These are phyloP conservation scores for Fusarium sp. DNA, from an alignment of 2,329 filamentous ascomycete genomes.

Conservation along the genomic window DNA sequence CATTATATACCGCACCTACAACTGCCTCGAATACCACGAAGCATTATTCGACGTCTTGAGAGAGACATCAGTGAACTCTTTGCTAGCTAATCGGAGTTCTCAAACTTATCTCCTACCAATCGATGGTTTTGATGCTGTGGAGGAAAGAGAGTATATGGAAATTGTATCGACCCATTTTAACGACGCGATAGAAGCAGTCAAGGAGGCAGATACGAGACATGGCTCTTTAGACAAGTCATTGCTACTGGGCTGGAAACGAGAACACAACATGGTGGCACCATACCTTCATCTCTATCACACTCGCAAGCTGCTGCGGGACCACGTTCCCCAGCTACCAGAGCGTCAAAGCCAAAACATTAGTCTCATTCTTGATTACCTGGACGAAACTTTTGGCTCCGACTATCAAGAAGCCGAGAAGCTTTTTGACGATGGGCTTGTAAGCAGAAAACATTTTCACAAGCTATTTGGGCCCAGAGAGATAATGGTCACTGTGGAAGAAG, in stretches of 20 bases:
- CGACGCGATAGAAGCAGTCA: background rate
- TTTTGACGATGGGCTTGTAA: background rate
- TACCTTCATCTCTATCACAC: background rate
- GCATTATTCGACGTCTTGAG: background rate
- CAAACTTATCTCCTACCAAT: rapidly evolving
- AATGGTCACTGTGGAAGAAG: background rate
- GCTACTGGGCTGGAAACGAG: background rate
- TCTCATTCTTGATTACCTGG: background rate
- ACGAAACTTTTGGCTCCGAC: background rate
- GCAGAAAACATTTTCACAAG: background rate
- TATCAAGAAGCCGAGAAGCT: background rate
- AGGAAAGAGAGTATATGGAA: background rate
- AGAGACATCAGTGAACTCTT: background rate
- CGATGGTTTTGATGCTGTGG: background rate
- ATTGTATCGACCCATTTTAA: background rate
- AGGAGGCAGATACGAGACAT: background rate
- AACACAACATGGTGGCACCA: background rate
- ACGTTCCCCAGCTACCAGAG: background rate
- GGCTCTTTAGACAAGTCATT: background rate
- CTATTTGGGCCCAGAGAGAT: background rate
- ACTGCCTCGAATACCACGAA: background rate
- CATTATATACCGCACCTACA: background rate
- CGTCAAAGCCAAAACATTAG: rapidly evolving
- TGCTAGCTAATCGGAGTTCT: rapidly evolving
- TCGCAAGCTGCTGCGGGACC: background rate